Conservation (phyloP, 441 rosid species). For the Hypseocharis bilobata region DNA sequence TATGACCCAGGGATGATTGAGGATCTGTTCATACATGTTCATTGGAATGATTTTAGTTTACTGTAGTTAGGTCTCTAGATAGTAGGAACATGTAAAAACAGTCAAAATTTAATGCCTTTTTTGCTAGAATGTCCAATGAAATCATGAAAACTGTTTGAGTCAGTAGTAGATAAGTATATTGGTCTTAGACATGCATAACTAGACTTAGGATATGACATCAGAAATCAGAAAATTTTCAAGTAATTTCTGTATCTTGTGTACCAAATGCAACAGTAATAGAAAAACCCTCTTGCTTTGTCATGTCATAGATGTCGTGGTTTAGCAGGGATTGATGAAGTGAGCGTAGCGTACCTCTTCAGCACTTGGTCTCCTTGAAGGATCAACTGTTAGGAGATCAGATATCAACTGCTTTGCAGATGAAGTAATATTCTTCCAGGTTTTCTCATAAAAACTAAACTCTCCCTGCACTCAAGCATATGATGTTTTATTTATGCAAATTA, state of each 20-base stretch:
- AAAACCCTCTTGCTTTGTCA: not conserved
- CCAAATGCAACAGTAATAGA: not conserved
- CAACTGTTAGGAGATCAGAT: slow-evolving; percentile 49
- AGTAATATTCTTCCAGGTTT: slow-evolving; percentile 55
- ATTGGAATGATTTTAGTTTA: not conserved
- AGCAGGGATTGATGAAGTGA: slow-evolving; percentile 4
- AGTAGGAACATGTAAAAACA: not conserved
- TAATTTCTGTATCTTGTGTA: not conserved
- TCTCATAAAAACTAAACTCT: slow-evolving; percentile 54
- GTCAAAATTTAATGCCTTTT: not conserved
- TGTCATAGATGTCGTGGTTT: not conserved
- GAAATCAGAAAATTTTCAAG: not conserved
- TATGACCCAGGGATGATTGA: slow-evolving; percentile 56
- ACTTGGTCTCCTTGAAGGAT: slow-evolving; percentile 55
- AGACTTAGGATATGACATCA: not conserved
- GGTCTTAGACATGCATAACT: not conserved
- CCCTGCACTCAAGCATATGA: slow-evolving; percentile 33
- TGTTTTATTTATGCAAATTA: not conserved
- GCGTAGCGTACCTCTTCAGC: slow-evolving; percentile 37
- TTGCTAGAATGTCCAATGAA: not conserved
- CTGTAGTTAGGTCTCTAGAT: not conserved
- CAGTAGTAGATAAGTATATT: not conserved
- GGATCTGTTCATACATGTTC: slow-evolving; percentile 28
- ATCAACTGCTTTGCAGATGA: slow-evolving; percentile 55
- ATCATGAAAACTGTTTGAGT: not conserved